phyloP scores from a whole-genome alignment of 2,329 filamentous ascomycete species.

The Exophiala sp. region DNA sequence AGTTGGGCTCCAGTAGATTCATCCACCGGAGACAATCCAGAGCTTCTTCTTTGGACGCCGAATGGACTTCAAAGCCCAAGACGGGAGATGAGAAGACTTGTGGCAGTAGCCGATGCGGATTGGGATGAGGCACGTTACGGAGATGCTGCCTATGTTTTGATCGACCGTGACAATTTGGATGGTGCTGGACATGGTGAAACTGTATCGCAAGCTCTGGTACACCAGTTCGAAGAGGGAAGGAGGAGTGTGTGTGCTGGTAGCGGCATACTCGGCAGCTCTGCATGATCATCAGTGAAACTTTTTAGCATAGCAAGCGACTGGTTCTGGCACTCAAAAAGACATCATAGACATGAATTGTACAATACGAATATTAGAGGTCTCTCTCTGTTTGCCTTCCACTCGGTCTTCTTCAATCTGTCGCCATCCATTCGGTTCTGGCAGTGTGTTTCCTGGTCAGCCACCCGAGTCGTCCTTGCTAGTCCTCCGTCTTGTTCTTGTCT shows the following conservation, averaged over 20 bases:
- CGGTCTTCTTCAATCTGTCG: not conserved
- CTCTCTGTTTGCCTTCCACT: not conserved
- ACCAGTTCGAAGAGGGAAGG: constrained; percentile 8
- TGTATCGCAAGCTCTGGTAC: constrained; percentile 6
- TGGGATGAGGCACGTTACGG: not conserved
- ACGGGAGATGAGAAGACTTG: constrained; percentile 19
- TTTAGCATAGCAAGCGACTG: not conserved
- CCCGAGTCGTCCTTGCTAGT: too few relatives aligned
- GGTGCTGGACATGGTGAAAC: constrained; percentile 1
- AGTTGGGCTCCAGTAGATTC: constrained; percentile 22
- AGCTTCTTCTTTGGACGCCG: constrained; percentile 20
- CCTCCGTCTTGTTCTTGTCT: not conserved
- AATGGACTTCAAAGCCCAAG: constrained; percentile 22
- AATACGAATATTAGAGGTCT: not conserved
- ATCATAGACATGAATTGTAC: not conserved
- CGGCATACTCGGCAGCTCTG: constrained; percentile 3
- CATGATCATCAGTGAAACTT: not conserved
- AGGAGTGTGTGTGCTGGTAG: constrained; percentile 19
- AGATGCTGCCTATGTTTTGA: constrained; percentile 24
- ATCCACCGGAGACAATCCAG: constrained; percentile 22
- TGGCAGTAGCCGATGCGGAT: not conserved
- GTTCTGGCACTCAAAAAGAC: not conserved
- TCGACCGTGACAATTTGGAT: constrained; percentile 15
- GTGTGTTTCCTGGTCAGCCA: too few relatives aligned
- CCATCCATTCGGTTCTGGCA: not conserved